Conservation (phyloP, 2,329 filamentous ascomycete species). For the Trichoderma arundinaceum region DNA sequence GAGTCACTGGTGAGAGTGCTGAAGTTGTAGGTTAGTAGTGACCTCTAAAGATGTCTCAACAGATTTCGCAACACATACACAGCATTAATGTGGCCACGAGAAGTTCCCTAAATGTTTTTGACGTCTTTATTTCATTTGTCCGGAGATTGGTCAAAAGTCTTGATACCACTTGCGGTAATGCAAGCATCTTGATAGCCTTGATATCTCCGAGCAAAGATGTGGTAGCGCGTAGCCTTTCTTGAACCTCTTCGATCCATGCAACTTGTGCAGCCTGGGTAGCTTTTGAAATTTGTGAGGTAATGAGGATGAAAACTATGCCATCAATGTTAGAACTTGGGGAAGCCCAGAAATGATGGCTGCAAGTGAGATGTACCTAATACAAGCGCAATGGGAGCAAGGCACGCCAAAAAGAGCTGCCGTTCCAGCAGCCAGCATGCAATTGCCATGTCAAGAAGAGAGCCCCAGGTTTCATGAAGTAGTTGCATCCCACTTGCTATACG, state of each 20-base stretch:
- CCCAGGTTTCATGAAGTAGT: conserved; percentile 42
- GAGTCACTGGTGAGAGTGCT: conserved; percentile 35
- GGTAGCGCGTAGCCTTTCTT: conserved; percentile 51
- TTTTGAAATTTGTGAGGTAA: conserved; percentile 33
- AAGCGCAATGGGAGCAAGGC: conserved; percentile 38
- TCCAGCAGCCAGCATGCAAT: conserved; percentile 42
- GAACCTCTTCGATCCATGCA: conserved; percentile 51
- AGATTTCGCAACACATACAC: conserved; percentile 32
- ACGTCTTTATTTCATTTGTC: conserved; percentile 40
- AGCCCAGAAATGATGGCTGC: background rate
- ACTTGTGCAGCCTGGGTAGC: conserved; percentile 37
- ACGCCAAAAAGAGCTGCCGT: conserved; percentile 40
- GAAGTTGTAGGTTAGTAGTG: conserved; percentile 18
- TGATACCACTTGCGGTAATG: conserved; percentile 39
- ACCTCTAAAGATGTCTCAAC: background rate
- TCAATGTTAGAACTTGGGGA: background rate
- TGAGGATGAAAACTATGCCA: conserved; percentile 35
- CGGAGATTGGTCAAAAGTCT: conserved; percentile 39
- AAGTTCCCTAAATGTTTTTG: conserved; percentile 39
- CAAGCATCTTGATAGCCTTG: conserved; percentile 54
- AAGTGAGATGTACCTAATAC: conserved; percentile 26
- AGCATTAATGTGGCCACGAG: conserved; percentile 36
- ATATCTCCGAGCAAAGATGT: conserved; percentile 50
- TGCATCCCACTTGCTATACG: conserved; percentile 38
- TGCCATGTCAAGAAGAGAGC: conserved; percentile 37